Evolutionary conservation across 768 basidiomycete species (phyloP), one percentile per base, ranked within the genome.

Genomic region (Leucosporidium scottii): DNA sequence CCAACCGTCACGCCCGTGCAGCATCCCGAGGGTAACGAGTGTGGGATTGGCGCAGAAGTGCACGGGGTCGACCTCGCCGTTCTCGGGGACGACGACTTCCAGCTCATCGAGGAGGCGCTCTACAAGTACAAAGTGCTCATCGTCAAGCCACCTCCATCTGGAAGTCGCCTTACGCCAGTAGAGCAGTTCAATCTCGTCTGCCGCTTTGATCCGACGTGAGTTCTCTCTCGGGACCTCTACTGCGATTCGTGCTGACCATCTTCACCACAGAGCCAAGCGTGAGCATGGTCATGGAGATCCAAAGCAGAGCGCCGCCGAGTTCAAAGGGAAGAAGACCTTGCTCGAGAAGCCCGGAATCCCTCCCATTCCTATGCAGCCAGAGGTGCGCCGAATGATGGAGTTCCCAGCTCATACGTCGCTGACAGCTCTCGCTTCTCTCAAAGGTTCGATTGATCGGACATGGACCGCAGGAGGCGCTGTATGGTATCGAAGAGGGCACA

Each of bases 271-370:
- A 1, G 62, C 62, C 51, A 51, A 51, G 53, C 34, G 23, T n/a
- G 51, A 54, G 25, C 62, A 63, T 25, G 53, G 53, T 2, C 62
- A 63, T 44, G 25, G 55, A 13, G 62, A 63, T 31, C 51, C 62
- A 6, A 44, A 44, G 39, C 39, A 44, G 39, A 44, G 39, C 25
- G 36, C 51, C 39, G 31, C 31, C 53, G 39, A 44, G 39, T 8
- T 53, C 27, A 63, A 63, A 20, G 13, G 7, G 1, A 48, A 25
- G n/a, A 34, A 27, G 23, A 30, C 12, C 21, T 48, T 55, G 6
- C 62, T 53, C 27, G 62, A 63, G 27, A 51, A 55, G 39, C 39
- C 39, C 10, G 39, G 39, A 2, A 44, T 44, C 39, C 39, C 39
- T 44, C 39, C 39, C 13, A 8, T 44, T 44, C 39, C 39, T 17